Evolutionary conservation across 371 early-diverging fungal genomes (phyloP), one percentile per base, ranked within the genome.

Genomic region (Mucor plumbeus): DNA sequence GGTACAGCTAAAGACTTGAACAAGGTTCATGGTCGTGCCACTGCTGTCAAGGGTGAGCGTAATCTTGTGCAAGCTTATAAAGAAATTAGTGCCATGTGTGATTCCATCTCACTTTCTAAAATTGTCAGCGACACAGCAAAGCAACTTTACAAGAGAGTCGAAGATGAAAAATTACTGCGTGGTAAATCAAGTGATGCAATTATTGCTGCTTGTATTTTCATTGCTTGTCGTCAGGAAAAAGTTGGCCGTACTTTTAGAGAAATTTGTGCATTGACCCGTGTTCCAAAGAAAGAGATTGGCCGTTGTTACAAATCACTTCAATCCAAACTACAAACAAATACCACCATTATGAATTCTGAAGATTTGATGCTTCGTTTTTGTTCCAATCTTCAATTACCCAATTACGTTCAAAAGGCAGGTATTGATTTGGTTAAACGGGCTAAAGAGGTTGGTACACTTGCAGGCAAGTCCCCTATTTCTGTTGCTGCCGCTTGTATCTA

Each of bases 221-320:
- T 99, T 65, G 99, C 99, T 9, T 99, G 99, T 80, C 89, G 97
- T 44, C 90, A 96, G 70, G 94, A 96, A 68, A 86, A 87, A 19
- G 97, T 94, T 3, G 91, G 95, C 1, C 89, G 99, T 67, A 99
- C 99, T 0, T 99, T 99, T 80, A 95, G 97, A 73, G 99, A 99
- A 81, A 95, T 99, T 56, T 94, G 93, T 61, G 92, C 95, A 0
- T 74, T 98, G 68, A 98, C 99, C 1, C 90, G 92, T 48, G 99
- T 99, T 4, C 90, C 94, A 21, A 94, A 93, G 78, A 93, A 92
- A 71, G 96, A 96, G 59, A 92, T 98, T 77, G 95, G 95, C 0
- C 87, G 95, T 14, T 90, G 92, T 62, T 94, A 89, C 83, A 96
- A 95, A 77, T 80, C 88, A 1, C 69, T 98, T 35, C 88, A 90